Evolutionary conservation across 2,329 filamentous ascomycete genomes (phyloP), one percentile per base, ranked within the genome.

Genomic region (Mycocentrospora acerina): DNA sequence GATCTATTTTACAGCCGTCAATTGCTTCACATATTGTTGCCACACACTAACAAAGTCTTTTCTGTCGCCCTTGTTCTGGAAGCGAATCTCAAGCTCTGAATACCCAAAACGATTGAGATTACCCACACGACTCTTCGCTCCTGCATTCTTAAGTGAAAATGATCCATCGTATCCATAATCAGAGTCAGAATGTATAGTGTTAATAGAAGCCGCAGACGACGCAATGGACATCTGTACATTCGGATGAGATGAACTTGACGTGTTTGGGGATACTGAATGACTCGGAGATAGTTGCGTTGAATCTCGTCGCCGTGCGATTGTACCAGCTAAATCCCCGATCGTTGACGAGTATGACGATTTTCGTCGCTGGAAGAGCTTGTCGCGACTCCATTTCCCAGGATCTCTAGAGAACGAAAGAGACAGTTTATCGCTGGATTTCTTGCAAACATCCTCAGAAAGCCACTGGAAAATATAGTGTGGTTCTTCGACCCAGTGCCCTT

Each of bases 401-500:
- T 65, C 55, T 40, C 54, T 65, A 2, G 58, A 62, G n/a, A 64
- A 60, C 0, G 49, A 22, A 12, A 65, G 45, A 5, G 42, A 46
- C 11, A 62, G 31, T 25, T 49, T 60, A 1, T 64, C 53, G 15
- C 42, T 48, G 6, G 4, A 22, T 29, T 57, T 57, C 31, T 54
- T 59, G 35, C 49, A 55, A 1, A 44, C 40, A 4, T 54, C 48
- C 2, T 60, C 53, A 2, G 54, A 32, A 1, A 65, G 45, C 58
- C 55, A 59, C 29, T 64, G 53, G 25, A 65, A 65, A 4, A 44
- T 52, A 27, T 59, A 60, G 24, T 64, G 60, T 10, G 60, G 60
- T 29, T 64, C 61, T 35, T 64, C 58, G 3, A 64, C 60, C 61
- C 61, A 64, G 14, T 64, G 60, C 9, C 51, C 57, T 22, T 52